Conservation (phyloP, 345 rosid genomes). For the Isatis tinctoria region DNA sequence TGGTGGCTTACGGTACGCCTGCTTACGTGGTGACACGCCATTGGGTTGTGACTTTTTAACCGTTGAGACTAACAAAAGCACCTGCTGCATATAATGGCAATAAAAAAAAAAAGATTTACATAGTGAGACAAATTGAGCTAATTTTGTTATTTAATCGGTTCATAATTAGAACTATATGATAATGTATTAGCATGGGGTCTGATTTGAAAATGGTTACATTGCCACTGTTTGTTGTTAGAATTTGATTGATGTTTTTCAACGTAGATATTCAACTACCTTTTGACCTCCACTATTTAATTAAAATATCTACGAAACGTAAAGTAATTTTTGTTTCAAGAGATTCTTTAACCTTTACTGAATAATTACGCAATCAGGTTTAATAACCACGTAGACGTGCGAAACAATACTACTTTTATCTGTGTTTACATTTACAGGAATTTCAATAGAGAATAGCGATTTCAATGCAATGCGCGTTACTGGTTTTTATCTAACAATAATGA, state of each 20-base stretch:
- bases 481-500: background rate
- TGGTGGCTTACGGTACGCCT: conserved; percentile 19
- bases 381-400: background rate
- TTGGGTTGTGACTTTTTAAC: background rate
- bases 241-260: conserved; percentile 18
- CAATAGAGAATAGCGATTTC: background rate
- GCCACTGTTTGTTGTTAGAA: background rate
- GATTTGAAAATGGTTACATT: background rate
- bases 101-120: background rate
- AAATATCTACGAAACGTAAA: conserved; percentile 25
- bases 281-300: background rate
- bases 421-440: background rate
- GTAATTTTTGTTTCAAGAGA: conserved; percentile 4
- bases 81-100: background rate
- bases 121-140: background rate
- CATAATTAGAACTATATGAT: background rate
- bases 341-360: conserved; percentile 26
- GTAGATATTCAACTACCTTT: conserved; percentile 20
- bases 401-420: background rate
- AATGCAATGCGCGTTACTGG: background rate
- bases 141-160: background rate
- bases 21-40: background rate
- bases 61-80: conserved; percentile 17
- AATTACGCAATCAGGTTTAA: conserved; percentile 8
- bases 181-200: background rate